Conservation (phyloP, 768 basidiomycete species). For the Pleurotus cornucopiae region DNA sequence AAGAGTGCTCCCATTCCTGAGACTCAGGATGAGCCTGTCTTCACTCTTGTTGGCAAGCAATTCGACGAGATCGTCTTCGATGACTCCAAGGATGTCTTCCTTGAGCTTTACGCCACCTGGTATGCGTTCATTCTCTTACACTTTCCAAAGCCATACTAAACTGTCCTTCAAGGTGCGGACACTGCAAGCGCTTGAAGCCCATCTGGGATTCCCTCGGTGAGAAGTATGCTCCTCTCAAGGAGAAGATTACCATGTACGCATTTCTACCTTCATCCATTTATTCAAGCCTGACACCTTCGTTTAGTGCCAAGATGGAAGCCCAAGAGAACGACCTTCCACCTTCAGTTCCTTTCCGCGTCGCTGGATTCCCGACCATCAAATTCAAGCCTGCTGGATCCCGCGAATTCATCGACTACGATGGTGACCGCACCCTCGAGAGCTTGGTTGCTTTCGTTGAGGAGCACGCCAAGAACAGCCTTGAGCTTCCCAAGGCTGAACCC, state of each 20-base stretch:
- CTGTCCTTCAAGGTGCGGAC: slow-evolving; percentile 63
- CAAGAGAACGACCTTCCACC: slow-evolving; percentile 94
- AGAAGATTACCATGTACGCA: slow-evolving; percentile 73
- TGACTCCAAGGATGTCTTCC: slow-evolving; percentile 88
- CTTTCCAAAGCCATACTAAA: neutral
- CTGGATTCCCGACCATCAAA: slow-evolving; percentile 93
- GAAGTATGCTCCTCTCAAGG: slow-evolving; percentile 71
- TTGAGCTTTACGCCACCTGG: slow-evolving; percentile 98
- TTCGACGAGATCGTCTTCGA: slow-evolving; percentile 87
- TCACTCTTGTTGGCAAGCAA: slow-evolving; percentile 79
- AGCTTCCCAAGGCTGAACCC: slow-evolving; percentile 23
- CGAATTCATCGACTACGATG: slow-evolving; percentile 91
- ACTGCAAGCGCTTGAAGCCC: slow-evolving; percentile 96
- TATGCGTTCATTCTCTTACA: slow-evolving; percentile 31
- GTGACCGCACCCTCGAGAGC: slow-evolving; percentile 85
- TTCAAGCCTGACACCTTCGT: neutral
- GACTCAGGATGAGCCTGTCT: slow-evolving; percentile 78
- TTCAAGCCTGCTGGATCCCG: slow-evolving; percentile 88
- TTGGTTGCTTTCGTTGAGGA: slow-evolving; percentile 81
- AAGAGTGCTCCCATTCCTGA: slow-evolving; percentile 89
- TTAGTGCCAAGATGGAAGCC: slow-evolving; percentile 92
- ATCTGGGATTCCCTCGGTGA: slow-evolving; percentile 90
- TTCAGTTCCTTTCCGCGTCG: slow-evolving; percentile 80
- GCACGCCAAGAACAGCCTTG: slow-evolving; percentile 72
- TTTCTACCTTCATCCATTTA: neutral